Conservation (phyloP, 176 grass and related monocot species). For the Ensete ventricosum region DNA sequence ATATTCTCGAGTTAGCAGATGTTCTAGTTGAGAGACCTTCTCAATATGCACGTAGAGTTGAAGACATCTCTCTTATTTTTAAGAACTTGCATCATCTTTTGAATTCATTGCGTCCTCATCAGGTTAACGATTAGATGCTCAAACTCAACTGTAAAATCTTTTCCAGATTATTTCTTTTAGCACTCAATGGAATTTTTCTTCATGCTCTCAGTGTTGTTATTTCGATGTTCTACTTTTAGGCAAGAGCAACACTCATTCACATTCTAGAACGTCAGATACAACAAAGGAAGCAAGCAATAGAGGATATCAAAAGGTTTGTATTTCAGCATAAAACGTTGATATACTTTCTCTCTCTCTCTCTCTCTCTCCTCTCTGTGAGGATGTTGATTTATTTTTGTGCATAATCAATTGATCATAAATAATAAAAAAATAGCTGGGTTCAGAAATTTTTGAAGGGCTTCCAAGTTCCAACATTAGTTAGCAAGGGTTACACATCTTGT, state of each 20-base stretch:
- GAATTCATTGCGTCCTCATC: constrained; percentile 79
- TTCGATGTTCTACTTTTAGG: constrained; percentile 31
- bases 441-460: too few relatives aligned
- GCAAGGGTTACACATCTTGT: neutral
- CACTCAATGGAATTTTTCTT: neutral
- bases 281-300: constrained; percentile 63
- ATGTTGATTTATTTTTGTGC: neutral
- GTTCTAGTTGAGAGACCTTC: constrained; percentile 85
- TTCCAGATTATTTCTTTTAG: neutral
- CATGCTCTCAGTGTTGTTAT: neutral
- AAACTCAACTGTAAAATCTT: neutral
- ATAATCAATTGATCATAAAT: too few relatives aligned
- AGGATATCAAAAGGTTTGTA: constrained; percentile 78
- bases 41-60: constrained; percentile 81
- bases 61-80: constrained; percentile 91
- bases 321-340: neutral
- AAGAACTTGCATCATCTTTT: constrained; percentile 82
- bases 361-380: neutral
- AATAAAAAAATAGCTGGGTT: too few relatives aligned
- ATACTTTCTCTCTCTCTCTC: neutral
- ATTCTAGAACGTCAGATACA: constrained; percentile 88
- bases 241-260: constrained; percentile 86
- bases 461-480: too few relatives aligned
- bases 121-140: constrained; percentile 27
- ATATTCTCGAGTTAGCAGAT: constrained; percentile 89